Percentiles rank a stretch among this genome's conserved stretches.
Evolutionary conservation across 768 basidiomycete species (phyloP).

Genomic region (Boletus pseudopeckii): DNA sequence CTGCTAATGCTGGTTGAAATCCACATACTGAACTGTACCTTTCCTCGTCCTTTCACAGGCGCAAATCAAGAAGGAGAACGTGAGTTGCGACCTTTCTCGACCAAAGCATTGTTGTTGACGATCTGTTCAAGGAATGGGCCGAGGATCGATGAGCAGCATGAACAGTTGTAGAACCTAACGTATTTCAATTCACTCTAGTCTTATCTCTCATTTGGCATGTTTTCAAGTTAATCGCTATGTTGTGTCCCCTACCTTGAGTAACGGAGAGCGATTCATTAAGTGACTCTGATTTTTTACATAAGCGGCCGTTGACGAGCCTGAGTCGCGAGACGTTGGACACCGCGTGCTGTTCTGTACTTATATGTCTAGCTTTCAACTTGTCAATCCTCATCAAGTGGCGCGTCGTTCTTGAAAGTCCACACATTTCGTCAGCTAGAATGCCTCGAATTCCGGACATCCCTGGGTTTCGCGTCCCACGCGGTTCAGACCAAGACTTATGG

Average conservation of each 20-base stretch:
- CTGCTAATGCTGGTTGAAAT: slow-evolving; percentile 1
- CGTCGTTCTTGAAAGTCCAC: background rate
- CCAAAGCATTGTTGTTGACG: slow-evolving; percentile 16
- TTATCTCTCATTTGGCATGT: slow-evolving; percentile 14
- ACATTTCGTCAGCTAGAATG: slow-evolving; percentile 29
- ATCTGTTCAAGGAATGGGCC: slow-evolving; percentile 74
- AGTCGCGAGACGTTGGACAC: background rate
- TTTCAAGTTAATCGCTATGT: slow-evolving; percentile 19
- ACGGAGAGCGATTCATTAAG: background rate
- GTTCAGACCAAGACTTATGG: slow-evolving; percentile 63
- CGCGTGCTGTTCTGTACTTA: slow-evolving; percentile 1
- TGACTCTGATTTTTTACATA: slow-evolving; percentile 15
- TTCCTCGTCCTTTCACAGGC: slow-evolving; percentile 46
- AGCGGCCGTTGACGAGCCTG: slow-evolving; percentile 5
- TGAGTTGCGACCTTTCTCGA: slow-evolving; percentile 38
- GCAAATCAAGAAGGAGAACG: slow-evolving; percentile 99
- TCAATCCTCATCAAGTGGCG: background rate
- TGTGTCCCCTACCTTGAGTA: slow-evolving; percentile 9
- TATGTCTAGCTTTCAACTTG: background rate
- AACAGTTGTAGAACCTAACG: slow-evolving; percentile 23
- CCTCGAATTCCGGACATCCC: slow-evolving; percentile 69
- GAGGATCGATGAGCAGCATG: slow-evolving; percentile 68
- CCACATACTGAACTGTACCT: background rate
- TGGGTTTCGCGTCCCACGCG: slow-evolving; percentile 50
- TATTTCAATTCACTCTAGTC: slow-evolving; percentile 24